Evolutionary conservation across 768 basidiomycete species (phyloP).

Genomic region (Tephrocybe rancida): DNA sequence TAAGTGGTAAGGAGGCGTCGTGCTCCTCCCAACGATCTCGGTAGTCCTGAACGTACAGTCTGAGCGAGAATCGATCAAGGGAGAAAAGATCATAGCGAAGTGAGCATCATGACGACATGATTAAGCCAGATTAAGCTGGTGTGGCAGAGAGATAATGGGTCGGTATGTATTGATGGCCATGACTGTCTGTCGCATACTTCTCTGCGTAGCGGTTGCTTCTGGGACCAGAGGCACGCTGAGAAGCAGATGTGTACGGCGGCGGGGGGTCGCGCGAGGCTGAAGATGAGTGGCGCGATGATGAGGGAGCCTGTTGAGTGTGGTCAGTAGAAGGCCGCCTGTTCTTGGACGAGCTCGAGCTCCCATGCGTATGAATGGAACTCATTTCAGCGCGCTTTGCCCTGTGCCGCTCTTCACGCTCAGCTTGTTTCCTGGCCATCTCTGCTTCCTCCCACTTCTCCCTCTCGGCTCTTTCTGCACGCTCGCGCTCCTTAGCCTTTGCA

Average conservation of each 20-base stretch:
- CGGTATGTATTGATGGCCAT: not conserved
- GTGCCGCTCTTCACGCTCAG: constrained; percentile 7
- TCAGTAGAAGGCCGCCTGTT: constrained; percentile 2
- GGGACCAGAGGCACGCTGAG: constrained; percentile 11
- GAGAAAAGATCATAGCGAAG: not conserved
- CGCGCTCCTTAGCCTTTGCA: constrained; percentile 44
- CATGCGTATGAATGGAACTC: not conserved
- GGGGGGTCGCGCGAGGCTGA: constrained; percentile 13
- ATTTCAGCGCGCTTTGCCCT: not conserved
- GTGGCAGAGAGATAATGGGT: not conserved
- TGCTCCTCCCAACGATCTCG: constrained; percentile 2
- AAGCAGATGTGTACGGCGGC: constrained; percentile 12
- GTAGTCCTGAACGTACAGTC: constrained; percentile 6
- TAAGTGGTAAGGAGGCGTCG: not conserved
- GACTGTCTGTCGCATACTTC: not conserved
- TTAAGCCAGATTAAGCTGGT: not conserved
- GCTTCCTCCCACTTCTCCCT: constrained; percentile 11
- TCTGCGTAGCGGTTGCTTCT: constrained; percentile 6
- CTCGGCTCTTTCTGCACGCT: constrained; percentile 29
- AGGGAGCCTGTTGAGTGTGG: not conserved
- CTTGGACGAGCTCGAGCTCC: constrained; percentile 4
- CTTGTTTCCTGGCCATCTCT: constrained; percentile 1
- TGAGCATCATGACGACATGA: not conserved
- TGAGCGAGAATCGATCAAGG: constrained; percentile 10
- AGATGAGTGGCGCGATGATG: constrained; percentile 11